phyloP scores from a whole-genome alignment of 352 stramenopile species.

The Pythium coloratum region DNA sequence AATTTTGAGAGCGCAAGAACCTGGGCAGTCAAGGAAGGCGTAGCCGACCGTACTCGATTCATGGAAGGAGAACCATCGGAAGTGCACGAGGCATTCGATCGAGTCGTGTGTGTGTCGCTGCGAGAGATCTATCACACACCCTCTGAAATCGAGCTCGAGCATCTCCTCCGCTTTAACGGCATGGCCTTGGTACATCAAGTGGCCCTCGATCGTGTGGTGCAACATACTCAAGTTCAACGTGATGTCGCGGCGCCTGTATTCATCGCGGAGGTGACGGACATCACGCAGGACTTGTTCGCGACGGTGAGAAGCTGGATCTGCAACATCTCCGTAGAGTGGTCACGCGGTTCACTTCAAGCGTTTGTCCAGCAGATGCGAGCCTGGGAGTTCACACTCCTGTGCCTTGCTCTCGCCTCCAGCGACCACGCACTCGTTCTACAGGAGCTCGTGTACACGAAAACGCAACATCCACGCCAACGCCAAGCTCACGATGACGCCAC shows the following conservation, averaged over 20 bases:
- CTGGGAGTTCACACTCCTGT: neutral
- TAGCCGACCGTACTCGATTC: constrained; percentile 10
- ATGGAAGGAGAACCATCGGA: neutral
- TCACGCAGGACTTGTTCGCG: neutral
- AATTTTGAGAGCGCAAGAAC: constrained; percentile 70
- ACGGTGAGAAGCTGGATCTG: neutral
- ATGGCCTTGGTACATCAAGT: neutral
- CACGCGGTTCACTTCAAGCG: neutral
- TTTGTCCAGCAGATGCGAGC: neutral
- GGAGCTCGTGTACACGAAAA: neutral
- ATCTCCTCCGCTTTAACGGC: neutral
- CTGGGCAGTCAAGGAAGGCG: constrained; percentile 53
- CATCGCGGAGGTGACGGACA: neutral
- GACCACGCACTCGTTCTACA: neutral
- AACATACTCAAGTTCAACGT: too few species aligned
- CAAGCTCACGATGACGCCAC: too few species aligned
- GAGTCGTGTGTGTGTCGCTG: neutral
- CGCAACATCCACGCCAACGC: neutral
- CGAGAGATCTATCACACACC: neutral
- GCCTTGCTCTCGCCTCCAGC: neutral
- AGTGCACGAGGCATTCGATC: neutral
- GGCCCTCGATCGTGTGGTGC: too few species aligned
- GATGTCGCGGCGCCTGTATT: neutral
- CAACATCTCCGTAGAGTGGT: neutral
- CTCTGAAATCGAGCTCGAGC: neutral